Evolutionary conservation across 2,329 filamentous ascomycete genomes (phyloP).

Genomic region (Fusarium sp.): DNA sequence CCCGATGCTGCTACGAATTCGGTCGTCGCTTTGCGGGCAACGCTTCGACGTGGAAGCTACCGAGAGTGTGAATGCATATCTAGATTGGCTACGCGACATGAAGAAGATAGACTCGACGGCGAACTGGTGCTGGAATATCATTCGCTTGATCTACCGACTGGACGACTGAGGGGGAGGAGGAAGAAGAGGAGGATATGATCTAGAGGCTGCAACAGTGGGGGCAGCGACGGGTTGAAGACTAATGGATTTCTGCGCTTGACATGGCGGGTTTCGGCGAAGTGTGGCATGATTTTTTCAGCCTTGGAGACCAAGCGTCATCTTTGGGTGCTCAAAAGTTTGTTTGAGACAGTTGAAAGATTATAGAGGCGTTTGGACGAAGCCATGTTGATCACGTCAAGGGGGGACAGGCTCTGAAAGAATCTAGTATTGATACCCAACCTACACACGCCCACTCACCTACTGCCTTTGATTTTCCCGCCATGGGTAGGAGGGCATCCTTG

Average conservation of each 20-base stretch:
- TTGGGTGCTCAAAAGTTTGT: slow-evolving; percentile 4
- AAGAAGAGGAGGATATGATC: neutral
- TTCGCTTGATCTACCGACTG: slow-evolving; percentile 59
- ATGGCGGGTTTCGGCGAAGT: neutral
- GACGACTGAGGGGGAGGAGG: slow-evolving; percentile 36
- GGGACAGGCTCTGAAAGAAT: slow-evolving; percentile 16
- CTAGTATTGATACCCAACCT: slow-evolving; percentile 35
- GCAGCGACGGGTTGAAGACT: slow-evolving; percentile 7
- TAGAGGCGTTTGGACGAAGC: slow-evolving; percentile 33
- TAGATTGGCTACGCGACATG: slow-evolving; percentile 71
- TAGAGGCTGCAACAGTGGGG: neutral
- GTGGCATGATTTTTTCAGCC: slow-evolving; percentile 20
- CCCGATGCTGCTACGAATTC: slow-evolving; percentile 62
- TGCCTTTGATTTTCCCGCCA: slow-evolving; percentile 28
- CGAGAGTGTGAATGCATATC: slow-evolving; percentile 62
- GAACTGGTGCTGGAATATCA: slow-evolving; percentile 66
- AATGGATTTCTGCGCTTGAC: neutral
- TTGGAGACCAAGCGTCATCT: slow-evolving; percentile 6
- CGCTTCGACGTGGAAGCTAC: slow-evolving; percentile 63
- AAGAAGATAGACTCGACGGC: slow-evolving; percentile 66
- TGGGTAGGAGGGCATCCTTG: neutral
- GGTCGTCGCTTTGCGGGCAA: slow-evolving; percentile 59
- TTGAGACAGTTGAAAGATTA: slow-evolving; percentile 15
- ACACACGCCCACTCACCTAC: neutral
- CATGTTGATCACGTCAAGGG: slow-evolving; percentile 28